phyloP scores from a whole-genome alignment of 116 monocot genomes.

The Phalaenopsis hybrid region DNA sequence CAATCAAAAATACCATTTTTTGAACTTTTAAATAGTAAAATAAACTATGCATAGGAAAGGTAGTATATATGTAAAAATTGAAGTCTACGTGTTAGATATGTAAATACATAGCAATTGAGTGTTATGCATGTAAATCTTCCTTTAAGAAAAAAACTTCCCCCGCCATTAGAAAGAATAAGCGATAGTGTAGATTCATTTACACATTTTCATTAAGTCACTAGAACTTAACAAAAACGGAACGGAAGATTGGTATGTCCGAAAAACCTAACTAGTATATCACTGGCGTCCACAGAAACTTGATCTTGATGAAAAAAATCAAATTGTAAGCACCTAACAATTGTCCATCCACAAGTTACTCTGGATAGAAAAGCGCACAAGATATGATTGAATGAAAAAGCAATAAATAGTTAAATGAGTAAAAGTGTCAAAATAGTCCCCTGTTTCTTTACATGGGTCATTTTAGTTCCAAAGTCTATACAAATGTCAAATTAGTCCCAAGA shows the following conservation, averaged over 20 bases:
- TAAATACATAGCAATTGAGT: background rate
- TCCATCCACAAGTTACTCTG: background rate
- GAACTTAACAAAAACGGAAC: background rate
- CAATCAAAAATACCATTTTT: too few species aligned
- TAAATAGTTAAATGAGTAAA: background rate
- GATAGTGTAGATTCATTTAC: background rate
- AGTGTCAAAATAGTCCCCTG: too few species aligned
- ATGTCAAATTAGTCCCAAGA: too few species aligned
- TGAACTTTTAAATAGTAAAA: too few species aligned
- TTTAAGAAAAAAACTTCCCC: too few species aligned
- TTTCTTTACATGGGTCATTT: too few species aligned
- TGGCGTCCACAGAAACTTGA: background rate
- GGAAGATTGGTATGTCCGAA: background rate
- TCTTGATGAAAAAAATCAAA: background rate
- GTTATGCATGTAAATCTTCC: too few species aligned
- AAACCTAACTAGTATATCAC: background rate
- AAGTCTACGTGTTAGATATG: too few species aligned
- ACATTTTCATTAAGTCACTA: background rate
- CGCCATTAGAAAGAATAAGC: background rate
- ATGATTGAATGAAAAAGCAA: background rate
- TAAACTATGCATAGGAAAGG: too few species aligned
- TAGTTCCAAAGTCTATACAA: too few species aligned
- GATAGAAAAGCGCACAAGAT: too few species aligned
- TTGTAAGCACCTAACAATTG: background rate
- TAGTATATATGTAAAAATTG: too few species aligned